Base-by-base conservation (phyloP, 2,329 filamentous ascomycete species). In the Cladosporium halotolerans region DNA sequence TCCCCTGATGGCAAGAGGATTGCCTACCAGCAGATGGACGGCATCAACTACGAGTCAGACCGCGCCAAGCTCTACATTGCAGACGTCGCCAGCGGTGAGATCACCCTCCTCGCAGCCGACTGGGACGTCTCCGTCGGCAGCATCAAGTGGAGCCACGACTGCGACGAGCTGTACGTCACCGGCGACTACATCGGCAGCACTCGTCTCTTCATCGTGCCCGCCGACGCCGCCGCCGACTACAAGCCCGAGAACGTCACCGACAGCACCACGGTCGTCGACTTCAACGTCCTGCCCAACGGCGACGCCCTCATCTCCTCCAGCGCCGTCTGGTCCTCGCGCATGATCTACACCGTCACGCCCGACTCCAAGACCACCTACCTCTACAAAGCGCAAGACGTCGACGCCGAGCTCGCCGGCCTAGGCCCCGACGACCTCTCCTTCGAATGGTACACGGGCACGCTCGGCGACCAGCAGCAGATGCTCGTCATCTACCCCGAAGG, bases 391-490 rank as follows among this genome's bases (percentile, higher is more conserved):
- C 58, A 63, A 39, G 61, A 63, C 19, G 28, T 52, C 23, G 60
- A 63, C 34, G 28, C 54, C 2, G 54, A 62, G n/a, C 55, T 63
- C 7, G 55, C 57, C 2, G 61, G 61, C 9, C 56, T 63, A 10
- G 57, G 58, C 8, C 58, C 58, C 2, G 55, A 59, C 31, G 58
- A 62, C 23, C 31, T 58, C 0, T 52, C 47, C 32, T 62, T 43
- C 34, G 45, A 59, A 32, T 63, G 60, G 60, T 63, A 63, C 48
- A 58, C 59, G 19, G 61, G 61, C 34, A 61, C 58, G n/a, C 53
- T 61, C 9, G 60, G 60, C 23, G 61, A 63, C 54, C 46, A 52
- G 11, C 60, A 63, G 28, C 57, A 62, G 51, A 59, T 58, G 7
- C 54, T 59, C 33, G 52, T 63, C 32, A 54, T 64, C 28, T 53